phyloP scores from a whole-genome alignment of 2,329 filamentous ascomycete genomes.

The Rutstroemia sp. region DNA sequence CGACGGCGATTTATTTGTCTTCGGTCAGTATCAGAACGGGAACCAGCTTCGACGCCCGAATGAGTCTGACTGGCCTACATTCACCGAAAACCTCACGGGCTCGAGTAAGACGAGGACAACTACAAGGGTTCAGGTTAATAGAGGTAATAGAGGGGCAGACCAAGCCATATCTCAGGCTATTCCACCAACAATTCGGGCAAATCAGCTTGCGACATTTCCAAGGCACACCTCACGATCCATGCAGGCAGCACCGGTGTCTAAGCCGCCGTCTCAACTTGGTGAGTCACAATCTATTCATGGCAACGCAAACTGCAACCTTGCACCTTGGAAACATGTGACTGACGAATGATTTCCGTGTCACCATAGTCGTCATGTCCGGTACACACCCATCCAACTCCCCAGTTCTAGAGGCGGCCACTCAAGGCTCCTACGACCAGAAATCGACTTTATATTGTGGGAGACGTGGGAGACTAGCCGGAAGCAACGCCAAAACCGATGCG shows the following conservation, averaged over 20 bases:
- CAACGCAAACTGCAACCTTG: neutral
- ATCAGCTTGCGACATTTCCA: neutral
- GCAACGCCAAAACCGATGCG: neutral
- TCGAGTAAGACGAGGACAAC: neutral
- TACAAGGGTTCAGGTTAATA: neutral
- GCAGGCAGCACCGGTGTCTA: neutral
- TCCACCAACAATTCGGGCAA: neutral
- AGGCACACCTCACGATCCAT: neutral
- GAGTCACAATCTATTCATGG: slow-evolving; percentile 6
- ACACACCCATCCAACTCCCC: neutral
- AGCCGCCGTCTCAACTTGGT: slow-evolving; percentile 4
- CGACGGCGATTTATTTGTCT: neutral
- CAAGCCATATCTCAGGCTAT: neutral
- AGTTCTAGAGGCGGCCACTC: neutral
- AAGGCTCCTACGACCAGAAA: neutral
- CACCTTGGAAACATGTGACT: neutral
- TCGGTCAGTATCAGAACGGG: neutral
- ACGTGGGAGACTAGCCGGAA: neutral
- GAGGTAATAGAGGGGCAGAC: neutral
- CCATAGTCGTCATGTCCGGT: neutral
- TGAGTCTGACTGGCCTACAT: neutral
- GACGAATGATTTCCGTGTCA: neutral
- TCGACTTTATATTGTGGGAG: neutral
- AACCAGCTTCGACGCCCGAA: neutral
- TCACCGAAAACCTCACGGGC: neutral